phyloP scores from a whole-genome alignment of 306 rosid species.

The Trifolium subterraneum region DNA sequence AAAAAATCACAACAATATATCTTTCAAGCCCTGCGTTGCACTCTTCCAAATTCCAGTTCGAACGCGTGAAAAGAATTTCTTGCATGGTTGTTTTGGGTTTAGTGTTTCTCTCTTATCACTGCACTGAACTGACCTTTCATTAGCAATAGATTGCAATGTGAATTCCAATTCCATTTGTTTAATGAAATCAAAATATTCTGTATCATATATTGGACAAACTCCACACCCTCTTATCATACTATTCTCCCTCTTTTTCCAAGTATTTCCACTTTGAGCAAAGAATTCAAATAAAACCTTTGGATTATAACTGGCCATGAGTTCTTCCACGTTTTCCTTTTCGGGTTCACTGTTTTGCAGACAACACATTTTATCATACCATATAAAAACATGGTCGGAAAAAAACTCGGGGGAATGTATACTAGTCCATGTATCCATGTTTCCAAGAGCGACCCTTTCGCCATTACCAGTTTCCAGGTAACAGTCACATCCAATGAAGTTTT shows the following conservation, averaged over 20 bases:
- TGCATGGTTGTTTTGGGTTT: constrained; percentile 11
- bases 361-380: constrained; percentile 29
- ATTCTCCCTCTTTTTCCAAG: constrained; percentile 8
- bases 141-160: background rate
- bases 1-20: constrained; percentile 23
- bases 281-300: constrained; percentile 38
- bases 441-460: background rate
- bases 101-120: constrained; percentile 11
- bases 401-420: constrained; percentile 1
- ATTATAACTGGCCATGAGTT: background rate
- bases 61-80: constrained; percentile 32
- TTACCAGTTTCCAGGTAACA: constrained; percentile 23
- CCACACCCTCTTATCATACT: constrained; percentile 35
- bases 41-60: constrained; percentile 31
- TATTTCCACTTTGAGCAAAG: constrained; percentile 31
- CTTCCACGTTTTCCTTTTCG: constrained; percentile 9
- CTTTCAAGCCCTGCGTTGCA: constrained; percentile 33
- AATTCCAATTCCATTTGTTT: constrained; percentile 29
- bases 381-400: constrained; percentile 28
- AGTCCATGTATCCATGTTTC: constrained; percentile 24
- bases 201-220: constrained; percentile 32
- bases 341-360: constrained; percentile 7
- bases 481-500: constrained; percentile 30
- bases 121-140: background rate
- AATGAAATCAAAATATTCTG: background rate